phyloP scores from a whole-genome alignment of 192 early-diverging fungal species.

The Oehlia diaphana region DNA sequence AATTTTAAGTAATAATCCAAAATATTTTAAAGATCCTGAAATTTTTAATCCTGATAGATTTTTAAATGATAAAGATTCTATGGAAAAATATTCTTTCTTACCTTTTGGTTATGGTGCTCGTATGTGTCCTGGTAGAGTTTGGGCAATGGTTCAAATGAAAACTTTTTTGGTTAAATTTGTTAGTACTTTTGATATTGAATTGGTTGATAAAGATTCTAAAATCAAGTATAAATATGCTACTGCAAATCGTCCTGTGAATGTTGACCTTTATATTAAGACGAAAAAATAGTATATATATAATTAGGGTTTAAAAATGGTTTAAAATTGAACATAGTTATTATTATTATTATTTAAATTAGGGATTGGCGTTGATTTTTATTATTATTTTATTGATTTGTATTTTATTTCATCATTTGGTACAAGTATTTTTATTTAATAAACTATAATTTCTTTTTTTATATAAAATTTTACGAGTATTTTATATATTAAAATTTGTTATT shows the following conservation, averaged over 20 bases:
- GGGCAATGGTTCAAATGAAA: constrained; percentile 13
- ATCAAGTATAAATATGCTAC: neutral
- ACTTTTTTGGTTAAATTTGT: neutral
- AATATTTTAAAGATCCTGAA: constrained; percentile 21
- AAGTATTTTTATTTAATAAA: too few relatives aligned
- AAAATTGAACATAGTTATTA: too few relatives aligned
- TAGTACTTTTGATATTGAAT: constrained; percentile 1
- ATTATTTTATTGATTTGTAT: too few relatives aligned
- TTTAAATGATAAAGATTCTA: neutral
- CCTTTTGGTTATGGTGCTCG: neutral
- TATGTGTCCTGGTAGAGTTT: neutral
- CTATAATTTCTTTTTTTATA: too few relatives aligned
- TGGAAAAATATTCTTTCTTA: neutral
- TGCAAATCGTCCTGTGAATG: neutral
- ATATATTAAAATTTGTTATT: too few relatives aligned
- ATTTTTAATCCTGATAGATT: constrained; percentile 25
- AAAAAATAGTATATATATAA: neutral
- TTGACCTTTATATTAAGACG: neutral
- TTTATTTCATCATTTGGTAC: too few relatives aligned
- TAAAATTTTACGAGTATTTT: too few relatives aligned
- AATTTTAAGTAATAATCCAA: neutral
- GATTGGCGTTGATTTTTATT: too few relatives aligned
- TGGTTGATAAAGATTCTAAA: neutral
- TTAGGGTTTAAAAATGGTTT: too few relatives aligned
- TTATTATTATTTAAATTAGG: too few relatives aligned